Conservation (phyloP, 208 protist genomes). For the Leishmania turanica region DNA sequence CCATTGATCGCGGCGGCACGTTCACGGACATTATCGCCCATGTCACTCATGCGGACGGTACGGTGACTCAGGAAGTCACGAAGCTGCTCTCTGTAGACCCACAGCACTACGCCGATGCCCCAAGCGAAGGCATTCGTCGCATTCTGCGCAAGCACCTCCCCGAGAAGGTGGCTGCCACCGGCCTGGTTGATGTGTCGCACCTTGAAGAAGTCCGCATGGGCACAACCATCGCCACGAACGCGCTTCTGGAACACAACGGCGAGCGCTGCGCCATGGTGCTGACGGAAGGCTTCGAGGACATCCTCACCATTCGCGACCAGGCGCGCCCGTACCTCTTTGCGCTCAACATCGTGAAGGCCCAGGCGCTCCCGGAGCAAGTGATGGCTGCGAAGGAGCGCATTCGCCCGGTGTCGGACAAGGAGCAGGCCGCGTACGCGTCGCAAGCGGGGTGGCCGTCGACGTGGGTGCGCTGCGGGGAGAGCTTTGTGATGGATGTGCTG, state of each 20-base stretch:
- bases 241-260: constrained; percentile 95
- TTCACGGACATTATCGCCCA: constrained; percentile 96
- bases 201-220: constrained; percentile 96
- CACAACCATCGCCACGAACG: constrained; percentile 97
- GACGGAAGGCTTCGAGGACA: constrained; percentile 94
- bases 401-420: constrained; percentile 42
- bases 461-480: constrained; percentile 71
- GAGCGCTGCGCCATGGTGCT: constrained; percentile 88
- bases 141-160: constrained; percentile 70
- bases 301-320: constrained; percentile 95
- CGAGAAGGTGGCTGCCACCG: constrained; percentile 28
- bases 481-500: constrained; percentile 73
- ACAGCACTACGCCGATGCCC: constrained; percentile 95
- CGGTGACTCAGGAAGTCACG: constrained; percentile 51
- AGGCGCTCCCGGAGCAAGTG: constrained; percentile 85
- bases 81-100: constrained; percentile 96
- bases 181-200: constrained; percentile 61
- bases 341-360: constrained; percentile 87
- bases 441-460: constrained; percentile 40
- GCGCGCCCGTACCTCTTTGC: constrained; percentile 94
- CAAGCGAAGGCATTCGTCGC: constrained; percentile 94
- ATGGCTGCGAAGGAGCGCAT: constrained; percentile 92
- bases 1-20: constrained; percentile 95
- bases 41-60: constrained; percentile 32
- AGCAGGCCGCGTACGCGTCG: constrained; percentile 33